Base-by-base conservation (phyloP, 2,329 filamentous ascomycete species). In the Claviceps lovelessii region DNA sequence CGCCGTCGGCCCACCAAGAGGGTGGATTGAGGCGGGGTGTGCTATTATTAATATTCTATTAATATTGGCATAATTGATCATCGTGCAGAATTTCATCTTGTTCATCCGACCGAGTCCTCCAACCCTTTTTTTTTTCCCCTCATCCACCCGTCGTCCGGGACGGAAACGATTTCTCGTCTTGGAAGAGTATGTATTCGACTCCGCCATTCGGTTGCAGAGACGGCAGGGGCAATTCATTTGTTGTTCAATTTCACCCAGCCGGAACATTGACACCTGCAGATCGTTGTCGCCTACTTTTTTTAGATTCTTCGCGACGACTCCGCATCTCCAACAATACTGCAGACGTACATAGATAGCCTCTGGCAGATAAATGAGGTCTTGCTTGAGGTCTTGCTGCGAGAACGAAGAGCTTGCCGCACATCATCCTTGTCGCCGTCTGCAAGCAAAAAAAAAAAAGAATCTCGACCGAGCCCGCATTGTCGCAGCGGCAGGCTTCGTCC, bases 361-460 rank as follows among this genome's bases (percentile, higher is more conserved):
- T 29, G 29, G 8, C 29, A 52, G 46, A 56, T 46, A 23, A 23
- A 23, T 23, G 23, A 23, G 23, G 23, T 23, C 23, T 23, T 23
- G 23, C 23, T 23, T 23, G 52, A 54, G 44, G 42, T 45, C 48
- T 37, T 52, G 49, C 44, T 37, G 28, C 31, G 7, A 33, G 31
- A 39, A 41, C 49, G 35, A 39, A 19, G 42, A 56, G 55, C 49
- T 54, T 41, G 47, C 41, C 41, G 41, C 54, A 48, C 54, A 48
- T 45, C 47, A 56, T 54, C 52, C 49, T 37, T 39, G 51, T 52
- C 29, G 17, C 28, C 23, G 39, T 41, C 42, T 15, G 39, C 51
- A 47, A 55, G 46, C n/a, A 47, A 28, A 8, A 9, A 47, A 47
- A 28, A 8, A 9, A 47, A 17, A 23, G 31, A 17, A 41, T 8